A percentile compares a stretch with the other conserved stretches of the same genome.
Conservation (phyloP, 805 yeast genomes). For the Yamadazyma phyllophila region DNA sequence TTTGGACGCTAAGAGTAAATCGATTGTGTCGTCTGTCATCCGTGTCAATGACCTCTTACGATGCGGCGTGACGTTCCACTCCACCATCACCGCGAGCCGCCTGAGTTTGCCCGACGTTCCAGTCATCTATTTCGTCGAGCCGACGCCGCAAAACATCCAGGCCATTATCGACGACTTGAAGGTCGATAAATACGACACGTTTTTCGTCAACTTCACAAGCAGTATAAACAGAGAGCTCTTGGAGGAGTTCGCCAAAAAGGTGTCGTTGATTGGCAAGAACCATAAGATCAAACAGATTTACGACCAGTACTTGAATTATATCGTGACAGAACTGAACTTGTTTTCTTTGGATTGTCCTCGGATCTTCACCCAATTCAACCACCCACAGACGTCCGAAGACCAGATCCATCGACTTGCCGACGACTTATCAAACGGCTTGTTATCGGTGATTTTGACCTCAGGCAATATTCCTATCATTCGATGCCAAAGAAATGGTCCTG, state of each 20-base stretch:
- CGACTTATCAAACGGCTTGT: constrained; percentile 72
- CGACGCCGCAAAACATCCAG: constrained; percentile 73
- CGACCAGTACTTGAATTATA: constrained; percentile 90
- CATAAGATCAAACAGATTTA: constrained; percentile 78
- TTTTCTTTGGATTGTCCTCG: constrained; percentile 71
- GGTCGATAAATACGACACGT: constrained; percentile 71
- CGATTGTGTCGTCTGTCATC: constrained; percentile 84
- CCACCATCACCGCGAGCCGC: constrained; percentile 66
- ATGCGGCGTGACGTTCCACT: constrained; percentile 90
- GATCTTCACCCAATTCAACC: constrained; percentile 67
- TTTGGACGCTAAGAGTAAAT: constrained; percentile 77
- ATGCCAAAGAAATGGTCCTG: constrained; percentile 90
- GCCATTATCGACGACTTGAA: constrained; percentile 70
- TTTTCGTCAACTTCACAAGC: constrained; percentile 84
- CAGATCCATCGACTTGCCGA: constrained; percentile 68
- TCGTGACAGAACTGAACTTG: constrained; percentile 89
- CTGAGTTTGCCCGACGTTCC: constrained; percentile 94
- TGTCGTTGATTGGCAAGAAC: constrained; percentile 69
- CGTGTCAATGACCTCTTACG: constrained; percentile 87
- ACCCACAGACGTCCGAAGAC: constrained; percentile 71
- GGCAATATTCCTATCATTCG: constrained; percentile 86
- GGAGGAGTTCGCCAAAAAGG: constrained; percentile 85
- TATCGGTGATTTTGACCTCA: constrained; percentile 68
- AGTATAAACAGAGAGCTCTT: constrained; percentile 71
- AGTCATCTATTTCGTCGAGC: constrained; percentile 86